A percentile compares a stretch with the other conserved stretches of the same genome.
Conservation (phyloP, 768 basidiomycete genomes). For the Kwoniella bestiolae region DNA sequence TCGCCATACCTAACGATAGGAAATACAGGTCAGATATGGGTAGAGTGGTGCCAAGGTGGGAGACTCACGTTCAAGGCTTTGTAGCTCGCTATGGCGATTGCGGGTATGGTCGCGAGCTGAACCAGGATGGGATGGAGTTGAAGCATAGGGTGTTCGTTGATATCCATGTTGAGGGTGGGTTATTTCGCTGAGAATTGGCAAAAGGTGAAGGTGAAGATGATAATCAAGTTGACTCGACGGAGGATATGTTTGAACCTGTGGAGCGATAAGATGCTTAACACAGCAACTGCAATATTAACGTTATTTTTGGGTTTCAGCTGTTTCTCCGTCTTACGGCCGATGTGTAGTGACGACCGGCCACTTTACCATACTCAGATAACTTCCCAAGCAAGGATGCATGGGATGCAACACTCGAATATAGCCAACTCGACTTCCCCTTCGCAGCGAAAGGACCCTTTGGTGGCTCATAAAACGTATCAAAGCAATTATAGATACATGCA, state of each 20-base stretch:
- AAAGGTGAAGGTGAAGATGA: not conserved
- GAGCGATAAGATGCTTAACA: not conserved
- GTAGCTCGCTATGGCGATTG: slow-evolving; percentile 13
- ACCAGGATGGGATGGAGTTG: slow-evolving; percentile 13
- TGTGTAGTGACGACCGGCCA: too few species aligned
- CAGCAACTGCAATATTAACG: not conserved
- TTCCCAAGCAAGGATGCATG: too few species aligned
- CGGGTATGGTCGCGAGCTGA: slow-evolving; percentile 13
- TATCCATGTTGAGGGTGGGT: not conserved
- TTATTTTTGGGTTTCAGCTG: not conserved
- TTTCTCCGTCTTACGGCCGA: not conserved
- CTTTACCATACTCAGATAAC: too few species aligned
- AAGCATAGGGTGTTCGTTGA: slow-evolving; percentile 8
- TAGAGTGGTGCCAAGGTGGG: not conserved
- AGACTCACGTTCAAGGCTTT: slow-evolving; percentile 15
- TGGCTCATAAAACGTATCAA: not conserved
- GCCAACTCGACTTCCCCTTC: too few species aligned
- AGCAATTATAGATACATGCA: not conserved
- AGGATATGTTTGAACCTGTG: too few species aligned
- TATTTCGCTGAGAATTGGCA: too few species aligned
- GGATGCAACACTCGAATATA: too few species aligned
- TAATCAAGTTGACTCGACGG: too few species aligned
- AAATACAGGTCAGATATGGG: not conserved
- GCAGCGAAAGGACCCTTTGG: too few species aligned
- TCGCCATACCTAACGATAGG: slow-evolving; percentile 4